Evolutionary conservation across 345 rosid species (phyloP).

Genomic region (Aquilaria malaccensis): DNA sequence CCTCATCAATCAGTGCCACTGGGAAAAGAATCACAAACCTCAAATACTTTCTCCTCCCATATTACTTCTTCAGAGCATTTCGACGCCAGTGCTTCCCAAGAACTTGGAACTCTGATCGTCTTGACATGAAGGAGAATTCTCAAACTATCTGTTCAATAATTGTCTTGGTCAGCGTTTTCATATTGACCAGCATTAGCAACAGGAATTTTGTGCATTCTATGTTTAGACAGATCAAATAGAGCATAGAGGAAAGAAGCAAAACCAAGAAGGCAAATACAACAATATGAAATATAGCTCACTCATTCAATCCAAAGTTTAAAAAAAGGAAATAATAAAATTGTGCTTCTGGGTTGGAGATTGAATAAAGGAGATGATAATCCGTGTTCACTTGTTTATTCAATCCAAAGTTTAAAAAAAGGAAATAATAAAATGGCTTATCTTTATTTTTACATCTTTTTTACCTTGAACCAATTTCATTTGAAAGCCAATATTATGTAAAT

Average conservation of each 20-base stretch:
- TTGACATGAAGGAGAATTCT: constrained; percentile 74
- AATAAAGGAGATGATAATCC: too few relatives aligned
- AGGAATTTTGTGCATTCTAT: neutral
- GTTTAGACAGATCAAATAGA: neutral
- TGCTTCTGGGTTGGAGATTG: too few relatives aligned
- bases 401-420: neutral
- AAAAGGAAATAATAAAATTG: neutral
- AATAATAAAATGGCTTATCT: too few relatives aligned
- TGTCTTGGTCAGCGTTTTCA: neutral
- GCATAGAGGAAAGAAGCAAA: neutral
- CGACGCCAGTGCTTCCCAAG: constrained; percentile 32
- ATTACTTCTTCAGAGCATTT: constrained; percentile 37
- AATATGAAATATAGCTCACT: neutral
- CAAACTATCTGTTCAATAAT: constrained; percentile 45
- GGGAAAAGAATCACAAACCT: constrained; percentile 19
- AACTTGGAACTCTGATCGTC: constrained; percentile 41
- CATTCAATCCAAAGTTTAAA: neutral
- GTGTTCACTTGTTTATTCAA: neutral
- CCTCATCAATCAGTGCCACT: neutral
- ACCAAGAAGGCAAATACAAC: neutral
- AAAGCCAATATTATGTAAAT: too few relatives aligned
- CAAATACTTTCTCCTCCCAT: constrained; percentile 56
- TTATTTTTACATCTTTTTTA: too few relatives aligned
- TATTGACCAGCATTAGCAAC: neutral
- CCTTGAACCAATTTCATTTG: too few relatives aligned